phyloP scores from a whole-genome alignment of 1,284 basidiomycete genomes.

The Microbotryum lychnidis-dioicae region DNA sequence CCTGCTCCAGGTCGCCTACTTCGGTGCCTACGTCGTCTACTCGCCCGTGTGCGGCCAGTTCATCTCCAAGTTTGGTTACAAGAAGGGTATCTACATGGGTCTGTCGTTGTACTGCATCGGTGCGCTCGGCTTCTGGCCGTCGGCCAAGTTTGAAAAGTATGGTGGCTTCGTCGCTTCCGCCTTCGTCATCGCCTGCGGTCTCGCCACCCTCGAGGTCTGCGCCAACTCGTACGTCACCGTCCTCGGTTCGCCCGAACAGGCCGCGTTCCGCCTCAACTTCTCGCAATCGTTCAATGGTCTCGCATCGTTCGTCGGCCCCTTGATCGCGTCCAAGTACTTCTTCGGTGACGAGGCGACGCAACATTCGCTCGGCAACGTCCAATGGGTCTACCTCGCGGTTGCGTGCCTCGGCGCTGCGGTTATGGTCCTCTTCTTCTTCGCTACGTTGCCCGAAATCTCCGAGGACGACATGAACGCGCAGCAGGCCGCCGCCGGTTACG shows the following conservation, averaged over 20 bases:
- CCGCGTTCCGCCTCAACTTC: constrained; percentile 68
- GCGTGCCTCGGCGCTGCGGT: constrained; percentile 55
- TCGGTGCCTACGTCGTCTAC: constrained; percentile 44
- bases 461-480: constrained; percentile 43
- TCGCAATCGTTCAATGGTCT: constrained; percentile 75
- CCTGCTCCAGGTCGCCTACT: constrained; percentile 76
- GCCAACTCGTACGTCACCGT: constrained; percentile 63
- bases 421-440: constrained; percentile 63
- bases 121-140: constrained; percentile 73
- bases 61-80: constrained; percentile 45
- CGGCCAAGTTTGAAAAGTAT: constrained; percentile 49
- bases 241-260: constrained; percentile 58
- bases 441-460: constrained; percentile 64
- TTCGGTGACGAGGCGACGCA: constrained; percentile 62
- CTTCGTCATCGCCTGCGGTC: constrained; percentile 55
- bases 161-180: constrained; percentile 60
- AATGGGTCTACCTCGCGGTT: constrained; percentile 75
- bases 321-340: constrained; percentile 57
- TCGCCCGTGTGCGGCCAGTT: constrained; percentile 43
- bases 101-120: constrained; percentile 61
- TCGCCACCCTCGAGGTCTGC: constrained; percentile 54
- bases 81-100: constrained; percentile 49
- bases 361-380: constrained; percentile 57
- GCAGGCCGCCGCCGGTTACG: constrained; percentile 43
- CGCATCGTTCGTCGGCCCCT: constrained; percentile 66